Percentiles rank a stretch among this genome's conserved stretches.
Conservation (phyloP, 208 protist genomes). For the Porcisia hertigi region DNA sequence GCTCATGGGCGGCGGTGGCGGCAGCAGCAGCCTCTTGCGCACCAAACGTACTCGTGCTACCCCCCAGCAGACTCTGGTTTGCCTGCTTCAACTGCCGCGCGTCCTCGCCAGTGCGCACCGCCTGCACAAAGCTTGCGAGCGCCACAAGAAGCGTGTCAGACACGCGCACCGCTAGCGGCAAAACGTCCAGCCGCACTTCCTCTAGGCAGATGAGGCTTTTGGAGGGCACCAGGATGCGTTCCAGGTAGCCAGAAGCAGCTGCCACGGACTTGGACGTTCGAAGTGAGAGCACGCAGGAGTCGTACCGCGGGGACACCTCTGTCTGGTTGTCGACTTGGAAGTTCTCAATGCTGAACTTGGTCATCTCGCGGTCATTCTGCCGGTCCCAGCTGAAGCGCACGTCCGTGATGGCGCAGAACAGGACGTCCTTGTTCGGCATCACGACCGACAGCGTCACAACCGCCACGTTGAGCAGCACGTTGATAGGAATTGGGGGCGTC, state of each 20-base stretch:
- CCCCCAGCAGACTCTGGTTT: constrained; percentile 19
- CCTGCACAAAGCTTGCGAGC: constrained; percentile 43
- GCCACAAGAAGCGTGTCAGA: constrained; percentile 80
- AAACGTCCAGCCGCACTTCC: constrained; percentile 77
- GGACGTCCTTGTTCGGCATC: constrained; percentile 57
- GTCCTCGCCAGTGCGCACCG: constrained; percentile 20
- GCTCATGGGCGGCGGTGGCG: constrained; percentile 26
- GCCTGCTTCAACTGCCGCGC: not conserved
- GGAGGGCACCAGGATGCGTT: constrained; percentile 55
- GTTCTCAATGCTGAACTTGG: constrained; percentile 73
- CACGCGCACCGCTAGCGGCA: constrained; percentile 74
- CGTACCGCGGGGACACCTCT: constrained; percentile 74
- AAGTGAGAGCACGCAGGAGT: constrained; percentile 71
- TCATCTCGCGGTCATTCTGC: constrained; percentile 42
- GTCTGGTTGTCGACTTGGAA: constrained; percentile 91
- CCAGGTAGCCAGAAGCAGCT: constrained; percentile 58
- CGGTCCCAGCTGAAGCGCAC: constrained; percentile 65
- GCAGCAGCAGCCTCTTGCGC: constrained; percentile 25
- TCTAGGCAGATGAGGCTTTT: constrained; percentile 67
- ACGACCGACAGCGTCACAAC: constrained; percentile 70
- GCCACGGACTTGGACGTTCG: constrained; percentile 35
- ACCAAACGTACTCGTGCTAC: constrained; percentile 19
- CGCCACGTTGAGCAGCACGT: constrained; percentile 63
- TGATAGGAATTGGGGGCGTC: constrained; percentile 47
- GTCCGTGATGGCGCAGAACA: constrained; percentile 74